phyloP scores from a whole-genome alignment of 176 grass and related monocot genomes.

The Avena atlantica region DNA sequence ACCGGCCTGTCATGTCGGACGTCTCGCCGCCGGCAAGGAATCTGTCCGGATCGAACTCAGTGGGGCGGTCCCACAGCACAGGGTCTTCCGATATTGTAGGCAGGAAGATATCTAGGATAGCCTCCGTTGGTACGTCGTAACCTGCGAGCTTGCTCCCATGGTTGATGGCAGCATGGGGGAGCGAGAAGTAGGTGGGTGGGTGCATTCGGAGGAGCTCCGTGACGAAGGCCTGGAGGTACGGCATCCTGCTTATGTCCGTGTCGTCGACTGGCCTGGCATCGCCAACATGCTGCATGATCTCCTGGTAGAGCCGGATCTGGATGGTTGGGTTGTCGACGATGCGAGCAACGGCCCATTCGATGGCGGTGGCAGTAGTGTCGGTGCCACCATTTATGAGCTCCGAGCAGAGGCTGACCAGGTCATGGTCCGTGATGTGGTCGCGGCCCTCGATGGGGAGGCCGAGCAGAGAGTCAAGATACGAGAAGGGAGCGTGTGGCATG shows the following conservation, averaged over 20 bases:
- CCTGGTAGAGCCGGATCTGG: conserved; percentile 62
- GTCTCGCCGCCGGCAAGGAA: conserved; percentile 75
- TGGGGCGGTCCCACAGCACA: conserved; percentile 61
- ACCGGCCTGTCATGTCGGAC: too few relatives aligned
- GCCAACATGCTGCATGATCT: conserved; percentile 59
- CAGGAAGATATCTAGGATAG: conserved; percentile 82
- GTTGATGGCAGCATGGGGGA: conserved; percentile 70
- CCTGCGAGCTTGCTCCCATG: conserved; percentile 58
- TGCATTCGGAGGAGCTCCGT: conserved; percentile 92
- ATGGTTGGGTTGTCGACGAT: conserved; percentile 70
- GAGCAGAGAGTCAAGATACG: conserved; percentile 88
- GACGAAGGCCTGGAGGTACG: conserved; percentile 88
- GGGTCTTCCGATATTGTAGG: conserved; percentile 79
- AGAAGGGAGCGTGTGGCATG: conserved; percentile 53
- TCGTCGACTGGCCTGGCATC: conserved; percentile 68
- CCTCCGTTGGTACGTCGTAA: conserved; percentile 78
- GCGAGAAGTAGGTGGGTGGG: conserved; percentile 86
- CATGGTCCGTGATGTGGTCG: conserved; percentile 43
- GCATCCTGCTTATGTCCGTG: conserved; percentile 71
- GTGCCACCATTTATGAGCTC: conserved; percentile 63
- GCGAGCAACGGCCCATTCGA: too few relatives aligned
- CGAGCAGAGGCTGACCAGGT: conserved; percentile 84
- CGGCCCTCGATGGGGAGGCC: conserved; percentile 64
- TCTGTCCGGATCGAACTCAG: conserved; percentile 79
- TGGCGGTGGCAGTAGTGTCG: too few relatives aligned